These are phyloP conservation scores for Cinnamomum micranthum DNA, from an alignment of 164 flowering plant genomes.

Conservation along the genomic window DNA sequence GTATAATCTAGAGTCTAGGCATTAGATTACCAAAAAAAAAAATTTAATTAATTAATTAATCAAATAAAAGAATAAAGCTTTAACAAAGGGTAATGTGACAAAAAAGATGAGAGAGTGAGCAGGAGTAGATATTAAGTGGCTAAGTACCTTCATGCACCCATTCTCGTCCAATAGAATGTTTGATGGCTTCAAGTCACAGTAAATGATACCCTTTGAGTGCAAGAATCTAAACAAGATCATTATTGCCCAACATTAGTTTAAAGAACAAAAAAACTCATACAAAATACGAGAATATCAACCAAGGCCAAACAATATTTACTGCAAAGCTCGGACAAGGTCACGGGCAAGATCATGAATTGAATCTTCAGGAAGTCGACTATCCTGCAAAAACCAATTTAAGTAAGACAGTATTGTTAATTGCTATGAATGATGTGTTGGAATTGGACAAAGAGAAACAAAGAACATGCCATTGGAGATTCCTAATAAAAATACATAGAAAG, in stretches of 20 bases:
- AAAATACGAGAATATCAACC: slow-evolving; percentile 7
- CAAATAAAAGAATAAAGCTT: background rate
- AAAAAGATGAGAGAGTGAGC: background rate
- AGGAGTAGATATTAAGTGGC: slow-evolving; percentile 1
- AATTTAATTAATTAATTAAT: no score
- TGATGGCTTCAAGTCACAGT: slow-evolving; percentile 95
- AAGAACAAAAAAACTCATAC: slow-evolving; percentile 7
- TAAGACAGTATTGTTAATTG: background rate
- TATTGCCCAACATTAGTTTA: slow-evolving; percentile 4
- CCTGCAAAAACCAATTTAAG: slow-evolving; percentile 41
- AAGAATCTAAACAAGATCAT: slow-evolving; percentile 49
- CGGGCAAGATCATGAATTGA: slow-evolving; percentile 73
- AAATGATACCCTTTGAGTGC: slow-evolving; percentile 90
- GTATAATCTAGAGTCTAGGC: background rate
- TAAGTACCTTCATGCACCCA: slow-evolving; percentile 78
- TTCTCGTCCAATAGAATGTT: slow-evolving; percentile 91
- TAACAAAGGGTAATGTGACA: background rate
- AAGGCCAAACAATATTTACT: slow-evolving; percentile 32
- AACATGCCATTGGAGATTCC: no score
- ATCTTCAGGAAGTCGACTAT: slow-evolving; percentile 86
- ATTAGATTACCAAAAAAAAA: background rate
- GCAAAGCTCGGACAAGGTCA: slow-evolving; percentile 74
- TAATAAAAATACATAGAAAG: no score
- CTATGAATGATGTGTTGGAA: no score
- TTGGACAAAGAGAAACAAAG: no score